These are phyloP conservation scores for Curvularia sp. DNA, from an alignment of 2,329 filamentous ascomycete genomes.

Conservation along the genomic window DNA sequence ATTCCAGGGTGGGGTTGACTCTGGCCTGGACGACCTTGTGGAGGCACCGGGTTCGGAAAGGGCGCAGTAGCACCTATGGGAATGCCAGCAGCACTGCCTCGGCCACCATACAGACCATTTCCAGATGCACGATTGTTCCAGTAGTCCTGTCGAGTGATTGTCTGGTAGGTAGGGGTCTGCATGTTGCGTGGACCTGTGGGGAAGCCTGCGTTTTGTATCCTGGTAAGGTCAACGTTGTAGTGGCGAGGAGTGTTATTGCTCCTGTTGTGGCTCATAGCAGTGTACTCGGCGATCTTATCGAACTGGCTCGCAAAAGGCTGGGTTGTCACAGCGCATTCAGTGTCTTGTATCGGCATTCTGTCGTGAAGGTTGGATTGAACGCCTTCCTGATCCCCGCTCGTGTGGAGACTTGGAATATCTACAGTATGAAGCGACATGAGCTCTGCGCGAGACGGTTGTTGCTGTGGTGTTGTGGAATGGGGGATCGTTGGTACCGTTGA, in stretches of 20 bases:
- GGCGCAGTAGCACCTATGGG: conserved; percentile 43
- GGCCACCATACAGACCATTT: conserved; percentile 36
- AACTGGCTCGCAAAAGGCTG: conserved; percentile 26
- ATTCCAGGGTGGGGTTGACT: background rate
- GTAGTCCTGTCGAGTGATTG: conserved; percentile 7
- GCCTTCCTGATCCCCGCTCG: background rate
- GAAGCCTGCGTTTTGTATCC: conserved; percentile 22
- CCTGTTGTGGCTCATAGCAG: conserved; percentile 10
- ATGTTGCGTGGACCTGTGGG: conserved; percentile 8
- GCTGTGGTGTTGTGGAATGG: conserved; percentile 8
- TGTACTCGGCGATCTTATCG: conserved; percentile 23
- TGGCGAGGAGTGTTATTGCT: conserved; percentile 9
- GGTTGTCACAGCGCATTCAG: background rate
- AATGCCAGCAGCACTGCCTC: conserved; percentile 28
- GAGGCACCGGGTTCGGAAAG: conserved; percentile 42
- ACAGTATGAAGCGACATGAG: conserved; percentile 7
- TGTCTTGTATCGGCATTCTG: background rate
- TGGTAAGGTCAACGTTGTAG: conserved; percentile 19
- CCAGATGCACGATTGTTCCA: conserved; percentile 13
- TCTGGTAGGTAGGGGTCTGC: conserved; percentile 3
- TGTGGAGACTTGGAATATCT: background rate
- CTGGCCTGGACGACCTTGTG: conserved; percentile 26
- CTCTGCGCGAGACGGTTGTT: conserved; percentile 9
- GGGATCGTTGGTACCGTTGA: background rate
- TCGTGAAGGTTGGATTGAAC: background rate